phyloP scores from a whole-genome alignment of 164 flowering plant genomes.

The Liquidambar formosana region DNA sequence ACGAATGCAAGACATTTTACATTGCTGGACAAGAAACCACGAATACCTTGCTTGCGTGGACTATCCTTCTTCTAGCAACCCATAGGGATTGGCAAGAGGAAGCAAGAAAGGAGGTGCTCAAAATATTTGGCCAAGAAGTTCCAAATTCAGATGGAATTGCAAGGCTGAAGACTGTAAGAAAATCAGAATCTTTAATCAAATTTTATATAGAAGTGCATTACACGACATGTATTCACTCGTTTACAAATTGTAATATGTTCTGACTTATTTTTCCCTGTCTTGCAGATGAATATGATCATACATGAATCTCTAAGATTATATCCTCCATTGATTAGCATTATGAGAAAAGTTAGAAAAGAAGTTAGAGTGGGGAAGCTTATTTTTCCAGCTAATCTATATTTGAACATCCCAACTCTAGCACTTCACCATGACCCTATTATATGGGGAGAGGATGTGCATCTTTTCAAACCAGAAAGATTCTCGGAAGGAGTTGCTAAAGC shows the following conservation, averaged over 20 bases:
- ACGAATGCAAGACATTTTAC: slow-evolving; percentile 54
- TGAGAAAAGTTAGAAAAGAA: no score
- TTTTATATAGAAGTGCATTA: no score
- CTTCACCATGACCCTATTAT: not conserved
- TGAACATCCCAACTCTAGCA: not conserved
- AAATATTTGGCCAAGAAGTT: slow-evolving; percentile 22
- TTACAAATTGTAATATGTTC: no score
- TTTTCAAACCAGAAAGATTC: slow-evolving; percentile 8
- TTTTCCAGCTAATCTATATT: no score
- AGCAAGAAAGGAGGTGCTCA: slow-evolving; percentile 38
- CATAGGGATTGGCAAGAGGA: slow-evolving; percentile 47
- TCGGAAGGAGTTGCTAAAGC: slow-evolving; percentile 4
- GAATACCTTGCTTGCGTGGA: slow-evolving; percentile 39
- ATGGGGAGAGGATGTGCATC: slow-evolving; percentile 4
- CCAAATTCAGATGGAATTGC: slow-evolving; percentile 27
- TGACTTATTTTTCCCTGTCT: no score
- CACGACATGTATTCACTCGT: no score
- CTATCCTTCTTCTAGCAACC: slow-evolving; percentile 31
- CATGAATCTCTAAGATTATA: no score
- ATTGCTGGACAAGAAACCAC: slow-evolving; percentile 53
- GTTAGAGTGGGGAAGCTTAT: no score
- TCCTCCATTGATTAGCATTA: no score
- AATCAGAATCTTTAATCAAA: no score
- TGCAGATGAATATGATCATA: no score
- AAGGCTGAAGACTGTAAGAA: slow-evolving; percentile 32